Conservation (phyloP, 768 basidiomycete species). For the Kwoniella heveanensis region DNA sequence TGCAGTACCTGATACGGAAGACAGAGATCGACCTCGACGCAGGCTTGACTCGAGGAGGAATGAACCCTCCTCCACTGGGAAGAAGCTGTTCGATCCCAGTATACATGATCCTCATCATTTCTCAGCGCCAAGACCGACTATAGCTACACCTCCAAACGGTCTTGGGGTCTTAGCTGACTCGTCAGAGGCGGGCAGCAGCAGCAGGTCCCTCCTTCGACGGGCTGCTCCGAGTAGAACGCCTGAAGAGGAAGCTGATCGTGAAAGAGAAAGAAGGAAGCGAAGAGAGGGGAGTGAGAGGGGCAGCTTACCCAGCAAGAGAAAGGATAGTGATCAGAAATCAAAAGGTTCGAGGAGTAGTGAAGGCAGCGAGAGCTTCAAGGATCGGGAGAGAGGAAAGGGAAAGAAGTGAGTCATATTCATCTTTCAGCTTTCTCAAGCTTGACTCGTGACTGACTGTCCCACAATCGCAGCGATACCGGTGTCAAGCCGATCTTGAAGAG, state of each 20-base stretch:
- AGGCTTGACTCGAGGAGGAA: constrained; percentile 2
- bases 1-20: background rate
- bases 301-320: constrained; percentile 33
- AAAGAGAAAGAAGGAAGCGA: constrained; percentile 51
- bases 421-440: background rate
- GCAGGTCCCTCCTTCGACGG: constrained; percentile 18
- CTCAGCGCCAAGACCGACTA: constrained; percentile 42
- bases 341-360: constrained; percentile 53
- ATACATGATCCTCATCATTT: constrained; percentile 91
- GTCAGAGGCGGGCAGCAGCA: constrained; percentile 6
- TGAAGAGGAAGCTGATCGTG: constrained; percentile 52
- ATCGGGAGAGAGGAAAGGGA: constrained; percentile 55
- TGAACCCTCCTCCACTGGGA: constrained; percentile 12
- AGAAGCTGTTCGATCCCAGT: constrained; percentile 66
- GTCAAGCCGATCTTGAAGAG: constrained; percentile 59
- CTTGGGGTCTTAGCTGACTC: background rate
- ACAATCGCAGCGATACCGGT: constrained; percentile 60
- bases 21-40: constrained; percentile 12
- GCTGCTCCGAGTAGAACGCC: constrained; percentile 25
- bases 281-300: constrained; percentile 56
- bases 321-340: constrained; percentile 38
- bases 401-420: constrained; percentile 45
- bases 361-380: constrained; percentile 57
- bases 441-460: constrained; percentile 62
- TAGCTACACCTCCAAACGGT: constrained; percentile 13